Evolutionary conservation across 805 yeast species (phyloP), one percentile per base, ranked within the genome.

Genomic region (Cyberlindnera xishuangbannaensis): DNA sequence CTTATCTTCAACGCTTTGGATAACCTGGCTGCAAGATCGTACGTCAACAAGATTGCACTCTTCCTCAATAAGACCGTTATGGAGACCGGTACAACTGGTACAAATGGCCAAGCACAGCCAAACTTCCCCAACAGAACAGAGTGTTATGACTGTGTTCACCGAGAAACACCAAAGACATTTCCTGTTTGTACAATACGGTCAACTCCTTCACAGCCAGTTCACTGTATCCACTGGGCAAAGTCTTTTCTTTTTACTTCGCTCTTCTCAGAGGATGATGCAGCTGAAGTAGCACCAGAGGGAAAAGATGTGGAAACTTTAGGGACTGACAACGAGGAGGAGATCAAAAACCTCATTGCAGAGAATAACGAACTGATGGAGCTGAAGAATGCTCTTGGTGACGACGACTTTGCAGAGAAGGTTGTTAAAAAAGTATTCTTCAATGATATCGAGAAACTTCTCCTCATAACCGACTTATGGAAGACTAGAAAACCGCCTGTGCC

Each of bases 141-240:
- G 61, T 92, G 99, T 59, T 94, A 87, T 58, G 96, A 87, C 41
- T 92, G 99, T 58, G 75, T 78, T 17, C 75, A 81, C 5, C 86
- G 90, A 50, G 92, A 78, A 23, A 78, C 94, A 0, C 95, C 97
- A 6, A 87, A 83, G 51, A 71, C 92, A 0, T 92, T 77, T 56
- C 97, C 99, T 0, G 96, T 92, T 2, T 92, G 99, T 56, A 92
- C 98, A 0, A 92, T 92, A 38, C 69, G 99, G 43, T 85, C 96
- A 6, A 92, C 98, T 0, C 99, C 99, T 0, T 84, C 95, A 0
- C 87, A 83, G 52, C 97, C 97, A 0, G 80, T 92, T 6, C 99
- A 92, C 53, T 87, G 96, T 56, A 80, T 92, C 17, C 95, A 94
- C 1, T 92, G 99, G 99, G 95, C 97, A 7, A 92, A 92, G 54